A percentile compares a stretch with the other conserved stretches of the same genome.
phyloP scores from a whole-genome alignment of 179 eudicot species.

The Beta macrorhiza region DNA sequence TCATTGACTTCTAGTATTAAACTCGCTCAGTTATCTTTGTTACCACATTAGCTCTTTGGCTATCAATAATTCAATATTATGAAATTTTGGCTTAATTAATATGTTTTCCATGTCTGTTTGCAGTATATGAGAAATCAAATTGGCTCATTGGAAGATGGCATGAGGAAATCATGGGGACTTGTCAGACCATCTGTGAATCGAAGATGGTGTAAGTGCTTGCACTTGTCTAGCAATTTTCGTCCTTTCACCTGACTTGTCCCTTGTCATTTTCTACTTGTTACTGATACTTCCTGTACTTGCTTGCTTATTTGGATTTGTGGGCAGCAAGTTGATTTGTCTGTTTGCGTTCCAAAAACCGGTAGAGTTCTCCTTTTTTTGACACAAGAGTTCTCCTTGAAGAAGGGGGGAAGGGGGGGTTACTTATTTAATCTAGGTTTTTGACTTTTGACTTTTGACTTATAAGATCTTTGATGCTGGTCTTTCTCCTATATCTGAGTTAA shows the following conservation, averaged over 20 bases:
- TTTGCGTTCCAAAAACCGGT: not conserved
- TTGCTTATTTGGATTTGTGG: not conserved
- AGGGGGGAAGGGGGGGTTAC: not conserved
- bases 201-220: slow-evolving; percentile 58
- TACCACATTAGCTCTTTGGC: not conserved
- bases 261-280: not conserved
- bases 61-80: not conserved
- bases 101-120: slow-evolving; percentile 21
- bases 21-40: slow-evolving; percentile 1
- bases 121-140: slow-evolving; percentile 77
- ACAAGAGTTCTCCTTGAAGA: not conserved
- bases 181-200: slow-evolving; percentile 42
- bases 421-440: not conserved
- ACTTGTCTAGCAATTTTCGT: not conserved
- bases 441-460: not conserved
- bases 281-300: not conserved
- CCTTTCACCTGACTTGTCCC: not conserved
- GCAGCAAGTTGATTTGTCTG: not conserved
- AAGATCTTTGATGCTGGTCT: not conserved
- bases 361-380: not conserved
- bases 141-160: slow-evolving; percentile 57
- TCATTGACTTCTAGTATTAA: not conserved
- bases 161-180: slow-evolving; percentile 78
- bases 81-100: not conserved
- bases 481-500: not conserved